Evolutionary conservation across 768 basidiomycete species (phyloP).

Genomic region (Naganishia friedmannii): DNA sequence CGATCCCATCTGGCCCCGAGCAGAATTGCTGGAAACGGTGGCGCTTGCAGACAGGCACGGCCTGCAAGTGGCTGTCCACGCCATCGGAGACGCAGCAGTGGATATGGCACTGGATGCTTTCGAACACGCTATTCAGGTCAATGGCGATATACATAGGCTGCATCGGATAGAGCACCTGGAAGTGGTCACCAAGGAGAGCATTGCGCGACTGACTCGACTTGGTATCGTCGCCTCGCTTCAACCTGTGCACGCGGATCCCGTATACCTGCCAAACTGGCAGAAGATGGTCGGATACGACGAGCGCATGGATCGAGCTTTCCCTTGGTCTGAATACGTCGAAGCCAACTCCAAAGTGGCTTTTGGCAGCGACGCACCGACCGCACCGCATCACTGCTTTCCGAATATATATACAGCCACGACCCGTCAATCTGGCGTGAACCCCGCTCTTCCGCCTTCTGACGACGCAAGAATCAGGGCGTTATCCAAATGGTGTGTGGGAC

Average conservation of each 20-base stretch:
- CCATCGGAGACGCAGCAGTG: constrained; percentile 36
- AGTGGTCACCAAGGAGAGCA: constrained; percentile 27
- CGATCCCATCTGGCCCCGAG: constrained; percentile 34
- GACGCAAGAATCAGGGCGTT: neutral
- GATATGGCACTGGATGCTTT: constrained; percentile 34
- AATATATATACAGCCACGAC: constrained; percentile 36
- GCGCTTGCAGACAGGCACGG: constrained; percentile 30
- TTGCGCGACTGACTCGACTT: constrained; percentile 28
- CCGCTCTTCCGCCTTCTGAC: constrained; percentile 2
- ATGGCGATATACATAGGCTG: constrained; percentile 25
- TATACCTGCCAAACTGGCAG: constrained; percentile 32
- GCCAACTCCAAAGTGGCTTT: constrained; percentile 29
- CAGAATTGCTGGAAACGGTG: constrained; percentile 29
- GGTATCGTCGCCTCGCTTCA: constrained; percentile 37
- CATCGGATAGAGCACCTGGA: constrained; percentile 38
- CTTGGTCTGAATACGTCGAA: constrained; percentile 33
- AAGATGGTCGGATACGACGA: constrained; percentile 32
- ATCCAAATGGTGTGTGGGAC: constrained; percentile 12
- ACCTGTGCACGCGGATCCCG: constrained; percentile 36
- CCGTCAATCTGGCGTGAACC: constrained; percentile 30
- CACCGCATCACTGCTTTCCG: constrained; percentile 33
- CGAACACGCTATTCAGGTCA: constrained; percentile 28
- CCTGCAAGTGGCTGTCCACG: constrained; percentile 35
- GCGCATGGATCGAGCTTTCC: constrained; percentile 34
- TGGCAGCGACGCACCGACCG: constrained; percentile 34